Percentiles rank a stretch among this genome's conserved stretches.
Conservation (phyloP, 768 basidiomycete genomes). For the Auricularia auricula-judae region DNA sequence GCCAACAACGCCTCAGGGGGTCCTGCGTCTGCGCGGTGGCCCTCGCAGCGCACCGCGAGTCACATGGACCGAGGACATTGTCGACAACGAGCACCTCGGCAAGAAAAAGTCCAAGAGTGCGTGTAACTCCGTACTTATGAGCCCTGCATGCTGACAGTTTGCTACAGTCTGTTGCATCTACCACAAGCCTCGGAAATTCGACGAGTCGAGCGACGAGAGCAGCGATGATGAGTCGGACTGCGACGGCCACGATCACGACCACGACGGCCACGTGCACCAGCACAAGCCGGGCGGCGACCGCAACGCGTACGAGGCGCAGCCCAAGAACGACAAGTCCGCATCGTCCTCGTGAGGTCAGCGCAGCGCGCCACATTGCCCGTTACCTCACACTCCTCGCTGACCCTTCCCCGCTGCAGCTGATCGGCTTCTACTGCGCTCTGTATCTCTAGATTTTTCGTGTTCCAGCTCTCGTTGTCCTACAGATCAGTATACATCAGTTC, state of each 20-base stretch:
- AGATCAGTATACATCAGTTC: neutral
- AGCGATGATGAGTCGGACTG: conserved; percentile 42
- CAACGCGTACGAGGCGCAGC: conserved; percentile 27
- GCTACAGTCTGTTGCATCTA: conserved; percentile 90
- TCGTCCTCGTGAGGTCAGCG: neutral
- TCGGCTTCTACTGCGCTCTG: neutral
- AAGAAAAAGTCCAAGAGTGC: conserved; percentile 90
- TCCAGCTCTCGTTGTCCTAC: neutral
- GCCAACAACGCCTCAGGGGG: conserved; percentile 27
- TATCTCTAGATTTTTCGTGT: neutral
- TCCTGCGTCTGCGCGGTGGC: conserved; percentile 50
- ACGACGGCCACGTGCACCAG: conserved; percentile 14
- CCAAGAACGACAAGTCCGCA: conserved; percentile 11
- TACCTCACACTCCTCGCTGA: too few relatives aligned
- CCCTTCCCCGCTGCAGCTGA: too few relatives aligned
- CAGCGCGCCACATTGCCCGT: neutral
- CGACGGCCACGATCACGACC: conserved; percentile 15
- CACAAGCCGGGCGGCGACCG: conserved; percentile 11
- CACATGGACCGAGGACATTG: conserved; percentile 72
- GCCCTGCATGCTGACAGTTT: too few relatives aligned
- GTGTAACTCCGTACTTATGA: conserved; percentile 17
- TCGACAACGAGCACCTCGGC: conserved; percentile 85
- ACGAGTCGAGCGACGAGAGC: conserved; percentile 67
- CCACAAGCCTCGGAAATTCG: conserved; percentile 67
- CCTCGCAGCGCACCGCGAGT: conserved; percentile 45